Conservation (phyloP, 2,329 filamentous ascomycete species). For the Colletotrichum navitas region DNA sequence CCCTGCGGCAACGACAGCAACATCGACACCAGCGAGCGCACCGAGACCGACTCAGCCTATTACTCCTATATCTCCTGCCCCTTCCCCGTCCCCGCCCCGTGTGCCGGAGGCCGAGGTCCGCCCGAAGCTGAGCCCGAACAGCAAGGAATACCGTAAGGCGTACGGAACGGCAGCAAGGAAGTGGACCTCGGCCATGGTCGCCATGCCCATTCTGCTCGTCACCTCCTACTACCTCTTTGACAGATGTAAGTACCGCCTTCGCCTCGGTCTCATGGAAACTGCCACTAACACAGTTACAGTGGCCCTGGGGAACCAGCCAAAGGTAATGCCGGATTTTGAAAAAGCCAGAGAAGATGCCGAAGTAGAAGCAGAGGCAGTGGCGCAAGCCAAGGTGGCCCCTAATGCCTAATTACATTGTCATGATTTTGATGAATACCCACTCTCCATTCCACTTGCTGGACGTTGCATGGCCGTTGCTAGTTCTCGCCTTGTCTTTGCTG, state of each 20-base stretch:
- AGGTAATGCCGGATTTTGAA: slow-evolving; percentile 45
- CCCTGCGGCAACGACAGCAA: neutral
- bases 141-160: slow-evolving; percentile 56
- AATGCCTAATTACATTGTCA: slow-evolving; percentile 21
- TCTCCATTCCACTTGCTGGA: neutral
- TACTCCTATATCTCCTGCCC: neutral
- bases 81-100: neutral
- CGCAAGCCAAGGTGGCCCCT: slow-evolving; percentile 21
- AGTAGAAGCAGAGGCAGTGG: slow-evolving; percentile 8
- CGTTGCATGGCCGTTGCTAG: neutral
- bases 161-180: slow-evolving; percentile 60
- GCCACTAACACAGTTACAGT: slow-evolving; percentile 44
- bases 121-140: slow-evolving; percentile 49
- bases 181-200: slow-evolving; percentile 63
- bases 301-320: slow-evolving; percentile 49
- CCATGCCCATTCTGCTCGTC: slow-evolving; percentile 66
- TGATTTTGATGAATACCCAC: slow-evolving; percentile 36
- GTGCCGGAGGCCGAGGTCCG: neutral
- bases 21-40: neutral
- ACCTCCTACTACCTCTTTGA: slow-evolving; percentile 68
- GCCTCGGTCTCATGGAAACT: neutral
- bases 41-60: slow-evolving; percentile 6
- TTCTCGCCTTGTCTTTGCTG: neutral
- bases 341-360: slow-evolving; percentile 7
- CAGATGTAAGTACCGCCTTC: slow-evolving; percentile 54